These are phyloP conservation scores for Leccinum subgranulosum DNA, from an alignment of 768 basidiomycete species.

Conservation along the genomic window DNA sequence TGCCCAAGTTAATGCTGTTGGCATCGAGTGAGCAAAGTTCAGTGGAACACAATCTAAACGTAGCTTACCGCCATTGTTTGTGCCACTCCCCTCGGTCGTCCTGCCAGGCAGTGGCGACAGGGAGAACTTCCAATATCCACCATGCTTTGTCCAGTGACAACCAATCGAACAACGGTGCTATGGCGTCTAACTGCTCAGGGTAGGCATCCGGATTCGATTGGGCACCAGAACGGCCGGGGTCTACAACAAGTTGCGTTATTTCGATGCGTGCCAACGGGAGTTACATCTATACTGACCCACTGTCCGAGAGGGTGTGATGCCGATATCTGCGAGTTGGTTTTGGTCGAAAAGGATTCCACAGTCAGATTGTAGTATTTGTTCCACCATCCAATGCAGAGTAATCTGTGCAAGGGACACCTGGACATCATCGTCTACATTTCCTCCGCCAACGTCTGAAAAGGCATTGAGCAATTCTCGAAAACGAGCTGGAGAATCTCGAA, in stretches of 20 bases:
- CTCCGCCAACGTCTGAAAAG: constrained; percentile 66
- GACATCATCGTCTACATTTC: constrained; percentile 43
- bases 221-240: background rate
- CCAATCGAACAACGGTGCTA: constrained; percentile 54
- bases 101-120: constrained; percentile 53
- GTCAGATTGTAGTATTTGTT: constrained; percentile 53
- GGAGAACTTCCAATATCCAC: constrained; percentile 75
- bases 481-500: background rate
- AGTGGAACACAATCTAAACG: constrained; percentile 1
- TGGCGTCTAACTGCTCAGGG: constrained; percentile 26
- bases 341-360: constrained; percentile 60
- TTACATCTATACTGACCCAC: background rate
- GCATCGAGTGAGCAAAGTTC: constrained; percentile 1
- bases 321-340: constrained; percentile 42
- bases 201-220: background rate
- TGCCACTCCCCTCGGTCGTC: constrained; percentile 55
- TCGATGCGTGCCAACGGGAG: background rate
- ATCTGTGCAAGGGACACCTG: constrained; percentile 51
- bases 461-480: background rate
- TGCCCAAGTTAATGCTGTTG: constrained; percentile 46
- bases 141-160: constrained; percentile 45
- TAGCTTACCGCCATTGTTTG: constrained; percentile 52
- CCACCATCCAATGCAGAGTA: constrained; percentile 76
- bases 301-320: constrained; percentile 29
- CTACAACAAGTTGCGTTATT: background rate